Percentiles rank a stretch among this genome's conserved stretches.
Evolutionary conservation across 169 alveolate genomes (phyloP).

Genomic region (Plasmodium relictum): DNA sequence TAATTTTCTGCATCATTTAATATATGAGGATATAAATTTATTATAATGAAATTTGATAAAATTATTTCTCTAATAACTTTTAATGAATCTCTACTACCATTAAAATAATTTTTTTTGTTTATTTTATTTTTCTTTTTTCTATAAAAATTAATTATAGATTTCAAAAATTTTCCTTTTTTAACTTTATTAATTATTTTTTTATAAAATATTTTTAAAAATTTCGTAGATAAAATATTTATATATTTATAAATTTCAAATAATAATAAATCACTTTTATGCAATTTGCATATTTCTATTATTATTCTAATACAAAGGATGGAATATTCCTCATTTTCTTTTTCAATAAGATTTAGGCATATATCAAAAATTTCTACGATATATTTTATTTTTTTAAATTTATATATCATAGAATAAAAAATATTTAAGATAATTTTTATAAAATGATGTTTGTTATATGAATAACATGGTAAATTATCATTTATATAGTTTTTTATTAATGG

Average conservation of each 20-base stretch:
- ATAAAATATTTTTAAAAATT: constrained; percentile 38
- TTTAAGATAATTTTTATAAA: constrained; percentile 37
- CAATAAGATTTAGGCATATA: constrained; percentile 47
- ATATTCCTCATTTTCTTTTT: constrained; percentile 42
- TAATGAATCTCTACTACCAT: constrained; percentile 31
- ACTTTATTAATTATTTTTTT: constrained; percentile 33
- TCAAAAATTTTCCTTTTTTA: constrained; percentile 54
- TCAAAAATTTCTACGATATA: constrained; percentile 56
- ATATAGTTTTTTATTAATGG: constrained; percentile 48
- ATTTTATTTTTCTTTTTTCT: constrained; percentile 9
- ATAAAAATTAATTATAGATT: constrained; percentile 53
- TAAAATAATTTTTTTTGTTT: neutral
- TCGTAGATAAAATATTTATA: constrained; percentile 32
- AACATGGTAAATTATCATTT: constrained; percentile 8
- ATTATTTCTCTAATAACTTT: constrained; percentile 55
- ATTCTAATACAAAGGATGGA: constrained; percentile 50
- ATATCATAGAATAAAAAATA: constrained; percentile 39
- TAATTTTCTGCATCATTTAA: constrained; percentile 25
- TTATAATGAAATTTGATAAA: constrained; percentile 37
- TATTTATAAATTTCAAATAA: constrained; percentile 57
- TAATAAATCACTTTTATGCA: constrained; percentile 38
- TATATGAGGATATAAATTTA: constrained; percentile 44
- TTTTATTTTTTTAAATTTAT: constrained; percentile 52
- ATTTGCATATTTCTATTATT: constrained; percentile 41
- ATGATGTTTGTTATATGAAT: constrained; percentile 11